Conservation (phyloP, 2,329 filamentous ascomycete genomes). For the Madurella mycetomatis region DNA sequence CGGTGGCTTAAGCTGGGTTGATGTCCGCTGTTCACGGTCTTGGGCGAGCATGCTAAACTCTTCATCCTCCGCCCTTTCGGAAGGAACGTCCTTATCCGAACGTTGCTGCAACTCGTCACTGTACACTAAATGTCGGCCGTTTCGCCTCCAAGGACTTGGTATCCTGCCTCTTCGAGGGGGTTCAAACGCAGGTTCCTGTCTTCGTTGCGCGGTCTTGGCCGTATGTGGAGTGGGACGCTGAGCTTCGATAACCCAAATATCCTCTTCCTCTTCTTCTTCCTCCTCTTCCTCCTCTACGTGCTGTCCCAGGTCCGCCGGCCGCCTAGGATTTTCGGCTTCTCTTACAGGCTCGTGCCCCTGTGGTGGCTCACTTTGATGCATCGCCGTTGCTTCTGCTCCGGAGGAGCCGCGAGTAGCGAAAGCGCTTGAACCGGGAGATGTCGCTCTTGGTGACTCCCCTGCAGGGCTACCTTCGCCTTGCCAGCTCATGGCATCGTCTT, state of each 20-base stretch:
- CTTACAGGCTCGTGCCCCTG: background rate
- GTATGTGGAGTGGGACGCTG: slow-evolving; percentile 40
- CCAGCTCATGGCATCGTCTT: slow-evolving; percentile 42
- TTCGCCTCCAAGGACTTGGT: slow-evolving; percentile 37
- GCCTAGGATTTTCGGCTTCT: background rate
- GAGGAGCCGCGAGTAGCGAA: background rate
- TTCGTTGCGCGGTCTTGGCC: slow-evolving; percentile 16
- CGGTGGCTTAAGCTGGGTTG: slow-evolving; percentile 17
- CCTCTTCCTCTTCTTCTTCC: slow-evolving; percentile 36
- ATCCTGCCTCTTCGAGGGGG: slow-evolving; percentile 30
- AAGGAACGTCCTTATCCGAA: background rate
- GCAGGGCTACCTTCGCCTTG: slow-evolving; percentile 28
- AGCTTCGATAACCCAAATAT: slow-evolving; percentile 57
- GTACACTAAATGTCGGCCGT: slow-evolving; percentile 29
- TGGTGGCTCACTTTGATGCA: background rate
- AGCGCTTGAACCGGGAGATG: slow-evolving; percentile 14
- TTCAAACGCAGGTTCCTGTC: slow-evolving; percentile 17
- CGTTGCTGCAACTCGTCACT: slow-evolving; percentile 30
- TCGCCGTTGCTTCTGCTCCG: background rate
- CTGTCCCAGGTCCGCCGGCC: background rate
- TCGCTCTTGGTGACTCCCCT: slow-evolving; percentile 7
- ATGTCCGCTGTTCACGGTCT: slow-evolving; percentile 11
- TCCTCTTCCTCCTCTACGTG: slow-evolving; percentile 27
- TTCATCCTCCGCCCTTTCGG: slow-evolving; percentile 27
- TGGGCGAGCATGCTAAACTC: slow-evolving; percentile 42